phyloP scores from a whole-genome alignment of 129 eudicot genomes.

The Heracleum sosnowskyi region DNA sequence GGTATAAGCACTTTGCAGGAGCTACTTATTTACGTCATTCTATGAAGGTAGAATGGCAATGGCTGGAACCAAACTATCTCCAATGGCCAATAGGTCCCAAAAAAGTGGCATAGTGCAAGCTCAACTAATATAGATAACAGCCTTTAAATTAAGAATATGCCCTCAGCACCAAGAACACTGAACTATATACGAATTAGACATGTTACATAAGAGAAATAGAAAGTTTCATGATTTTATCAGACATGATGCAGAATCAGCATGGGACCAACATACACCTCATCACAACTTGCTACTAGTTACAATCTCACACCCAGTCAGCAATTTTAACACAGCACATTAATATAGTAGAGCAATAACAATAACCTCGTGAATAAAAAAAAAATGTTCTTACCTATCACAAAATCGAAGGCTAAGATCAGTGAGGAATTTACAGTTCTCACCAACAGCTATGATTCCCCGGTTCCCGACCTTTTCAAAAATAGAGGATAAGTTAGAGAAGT shows the following conservation, averaged over 20 bases:
- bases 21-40: not conserved
- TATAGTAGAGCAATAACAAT: not conserved
- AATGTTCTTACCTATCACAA: constrained; percentile 8
- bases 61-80: not conserved
- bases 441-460: constrained; percentile 8
- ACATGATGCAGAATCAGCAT: not conserved
- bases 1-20: not conserved
- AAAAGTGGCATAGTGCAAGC: not conserved
- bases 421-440: constrained; percentile 12
- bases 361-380: not conserved
- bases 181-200: not conserved
- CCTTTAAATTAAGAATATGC: not conserved
- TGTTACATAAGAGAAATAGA: not conserved
- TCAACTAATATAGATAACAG: not conserved
- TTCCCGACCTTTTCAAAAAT: constrained; percentile 2
- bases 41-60: not conserved
- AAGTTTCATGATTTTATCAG: not conserved
- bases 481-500: not conserved
- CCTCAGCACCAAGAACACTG: not conserved
- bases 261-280: not conserved
- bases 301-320: not conserved
- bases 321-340: not conserved
- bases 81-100: not conserved
- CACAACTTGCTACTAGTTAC: not conserved
- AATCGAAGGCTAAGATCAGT: constrained; percentile 10